A percentile compares a stretch with the other conserved stretches of the same genome.
Conservation (phyloP, 352 stramenopile species). For the Globisporangium cederbergense region DNA sequence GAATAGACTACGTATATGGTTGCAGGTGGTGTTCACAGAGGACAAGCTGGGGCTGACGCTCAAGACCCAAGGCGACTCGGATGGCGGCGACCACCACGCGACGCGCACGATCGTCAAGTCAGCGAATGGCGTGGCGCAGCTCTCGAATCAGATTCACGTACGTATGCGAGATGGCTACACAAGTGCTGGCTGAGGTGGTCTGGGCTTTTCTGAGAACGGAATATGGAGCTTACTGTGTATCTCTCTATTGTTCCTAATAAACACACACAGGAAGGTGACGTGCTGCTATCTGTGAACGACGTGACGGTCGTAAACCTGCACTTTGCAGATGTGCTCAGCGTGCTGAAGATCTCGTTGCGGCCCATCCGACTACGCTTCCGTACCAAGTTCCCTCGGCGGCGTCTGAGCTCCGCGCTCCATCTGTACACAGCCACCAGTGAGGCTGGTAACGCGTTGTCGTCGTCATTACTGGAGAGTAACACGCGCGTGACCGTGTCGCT, state of each 20-base stretch:
- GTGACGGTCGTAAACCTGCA: conserved; percentile 61
- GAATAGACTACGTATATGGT: neutral
- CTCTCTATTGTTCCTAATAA: conserved; percentile 4
- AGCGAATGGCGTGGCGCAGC: conserved; percentile 39
- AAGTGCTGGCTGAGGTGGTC: neutral
- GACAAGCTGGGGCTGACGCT: conserved; percentile 58
- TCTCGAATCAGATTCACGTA: conserved; percentile 55
- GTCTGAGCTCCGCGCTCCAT: conserved; percentile 8
- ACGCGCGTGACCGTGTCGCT: conserved; percentile 14
- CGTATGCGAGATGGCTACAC: conserved; percentile 5
- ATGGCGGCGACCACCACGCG: conserved; percentile 21
- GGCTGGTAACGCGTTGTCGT: conserved; percentile 6
- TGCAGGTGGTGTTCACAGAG: conserved; percentile 51
- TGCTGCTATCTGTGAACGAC: conserved; percentile 66
- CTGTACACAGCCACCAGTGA: conserved; percentile 16
- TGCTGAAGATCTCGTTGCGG: conserved; percentile 65
- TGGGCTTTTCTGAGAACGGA: neutral
- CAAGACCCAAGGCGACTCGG: conserved; percentile 29
- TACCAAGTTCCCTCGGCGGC: conserved; percentile 22
- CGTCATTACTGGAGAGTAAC: neutral
- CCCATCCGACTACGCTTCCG: conserved; percentile 70
- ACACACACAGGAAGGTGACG: conserved; percentile 53
- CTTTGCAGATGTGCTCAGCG: conserved; percentile 59
- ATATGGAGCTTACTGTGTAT: conserved; percentile 5
- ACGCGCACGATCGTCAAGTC: conserved; percentile 55